Percentiles rank a stretch among this genome's conserved stretches.
phyloP scores from a whole-genome alignment of 352 stramenopile genomes.

The Phytophthora cajani region DNA sequence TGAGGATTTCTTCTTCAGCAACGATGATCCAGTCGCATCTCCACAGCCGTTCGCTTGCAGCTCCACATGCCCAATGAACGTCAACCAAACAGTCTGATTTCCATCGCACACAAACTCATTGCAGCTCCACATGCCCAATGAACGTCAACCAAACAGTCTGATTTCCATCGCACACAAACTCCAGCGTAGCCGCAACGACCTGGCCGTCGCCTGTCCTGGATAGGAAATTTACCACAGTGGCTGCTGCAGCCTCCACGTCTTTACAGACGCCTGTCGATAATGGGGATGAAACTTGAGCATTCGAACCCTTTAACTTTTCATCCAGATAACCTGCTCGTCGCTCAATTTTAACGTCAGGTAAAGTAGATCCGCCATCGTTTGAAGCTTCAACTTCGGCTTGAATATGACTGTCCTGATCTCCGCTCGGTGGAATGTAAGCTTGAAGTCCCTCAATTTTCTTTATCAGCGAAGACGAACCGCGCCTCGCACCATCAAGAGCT shows the following conservation, averaged over 20 bases:
- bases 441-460: conserved; percentile 34
- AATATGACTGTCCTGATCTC: conserved; percentile 27
- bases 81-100: conserved; percentile 50
- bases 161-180: conserved; percentile 46
- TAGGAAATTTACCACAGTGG: conserved; percentile 38
- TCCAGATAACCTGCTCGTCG: conserved; percentile 21
- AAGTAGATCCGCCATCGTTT: conserved; percentile 11
- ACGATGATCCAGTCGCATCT: not conserved
- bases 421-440: conserved; percentile 23
- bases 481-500: conserved; percentile 11
- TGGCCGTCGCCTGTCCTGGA: conserved; percentile 14
- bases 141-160: conserved; percentile 53
- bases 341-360: conserved; percentile 32
- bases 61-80: conserved; percentile 35
- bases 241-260: conserved; percentile 34
- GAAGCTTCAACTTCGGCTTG: conserved; percentile 20
- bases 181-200: conserved; percentile 30
- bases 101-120: conserved; percentile 49
- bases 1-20: conserved; percentile 39
- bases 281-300: not conserved
- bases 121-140: conserved; percentile 31
- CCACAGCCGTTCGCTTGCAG: conserved; percentile 1
- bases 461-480: not conserved
- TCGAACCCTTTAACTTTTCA: not conserved
- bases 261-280: conserved; percentile 26